Conservation (phyloP, 352 stramenopile genomes). For the Phytophthora fragariaefolia region DNA sequence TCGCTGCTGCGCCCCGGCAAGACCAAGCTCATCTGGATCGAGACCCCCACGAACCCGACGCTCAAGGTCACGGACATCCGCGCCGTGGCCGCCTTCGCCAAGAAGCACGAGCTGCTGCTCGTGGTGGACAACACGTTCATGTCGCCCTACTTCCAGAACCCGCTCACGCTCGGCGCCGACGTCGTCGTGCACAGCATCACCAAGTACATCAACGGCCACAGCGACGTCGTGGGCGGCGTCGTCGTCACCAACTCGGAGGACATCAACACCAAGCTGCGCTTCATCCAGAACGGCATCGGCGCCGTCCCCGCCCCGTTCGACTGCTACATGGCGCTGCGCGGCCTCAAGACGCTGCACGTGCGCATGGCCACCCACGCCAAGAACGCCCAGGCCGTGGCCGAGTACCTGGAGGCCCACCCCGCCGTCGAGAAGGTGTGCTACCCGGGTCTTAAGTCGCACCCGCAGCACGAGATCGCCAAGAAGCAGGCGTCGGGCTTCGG, state of each 20-base stretch:
- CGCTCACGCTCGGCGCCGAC: constrained; percentile 91
- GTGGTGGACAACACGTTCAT: constrained; percentile 96
- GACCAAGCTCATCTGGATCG: constrained; percentile 95
- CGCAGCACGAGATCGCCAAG: constrained; percentile 89
- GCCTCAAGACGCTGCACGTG: constrained; percentile 95
- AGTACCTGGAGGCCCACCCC: constrained; percentile 90
- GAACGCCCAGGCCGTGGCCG: constrained; percentile 93
- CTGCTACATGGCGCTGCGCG: constrained; percentile 94
- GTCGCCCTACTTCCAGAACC: constrained; percentile 94
- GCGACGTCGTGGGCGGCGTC: constrained; percentile 93
- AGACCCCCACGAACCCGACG: constrained; percentile 95
- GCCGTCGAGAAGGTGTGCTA: constrained; percentile 94
- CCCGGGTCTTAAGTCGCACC: constrained; percentile 90
- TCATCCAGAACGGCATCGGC: constrained; percentile 94
- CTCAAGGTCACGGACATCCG: constrained; percentile 96
- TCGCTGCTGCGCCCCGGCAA: constrained; percentile 79
- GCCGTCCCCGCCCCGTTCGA: constrained; percentile 94
- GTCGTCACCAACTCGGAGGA: constrained; percentile 93
- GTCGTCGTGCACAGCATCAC: constrained; percentile 95
- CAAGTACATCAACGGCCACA: constrained; percentile 97
- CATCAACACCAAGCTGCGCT: constrained; percentile 94
- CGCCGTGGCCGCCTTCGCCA: constrained; percentile 89
- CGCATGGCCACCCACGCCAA: constrained; percentile 95
- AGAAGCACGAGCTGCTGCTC: constrained; percentile 89
- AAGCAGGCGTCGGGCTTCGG: constrained; percentile 78